Evolutionary conservation across 2,329 filamentous ascomycete genomes (phyloP), one percentile per base, ranked within the genome.

Genomic region (Talaromyces amestolkiae): DNA sequence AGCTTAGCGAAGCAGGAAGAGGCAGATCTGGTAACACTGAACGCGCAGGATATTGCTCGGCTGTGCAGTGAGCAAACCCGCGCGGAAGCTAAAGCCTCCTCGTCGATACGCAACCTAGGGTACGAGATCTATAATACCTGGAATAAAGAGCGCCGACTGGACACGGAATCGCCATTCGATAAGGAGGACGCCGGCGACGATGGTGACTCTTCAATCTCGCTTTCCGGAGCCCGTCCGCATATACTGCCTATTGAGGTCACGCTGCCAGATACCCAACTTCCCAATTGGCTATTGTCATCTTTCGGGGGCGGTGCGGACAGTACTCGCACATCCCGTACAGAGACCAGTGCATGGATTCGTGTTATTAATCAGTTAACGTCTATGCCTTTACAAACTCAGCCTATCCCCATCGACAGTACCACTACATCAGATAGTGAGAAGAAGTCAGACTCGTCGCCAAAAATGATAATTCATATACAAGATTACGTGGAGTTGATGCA

Each of bases 401-500:
- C 61, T 65, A 37, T 2, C 66, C 27, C 68, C 6, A 49, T 58
- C 9, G 67, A 67, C 47, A 65, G 66, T 56, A 39, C 67, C 33
- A 24, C 60, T 17, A 62, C 62, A 22, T 65, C 64, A 47, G 59
- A 51, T 9, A 59, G 64, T 37, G 60, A 53, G 41, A 68, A 69
- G 9, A 61, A 65, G 35, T 70, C 69, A 24, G 68, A 68, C 5
- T 33, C 33, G 33, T 67, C 63, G 62, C 70, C 73, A 71, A 73
- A 82, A 27, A 83, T 93, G 8, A 88, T 98, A 65, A 82, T 96
- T 45, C 92, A 92, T 70, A 80, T 97, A 13, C 87, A 91, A 73
- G 92, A 98, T 74, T 91, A 92, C 72, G 87, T 91, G 62, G 91
- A 96, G 68, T 82, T 99, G 9, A 87, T 85, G 70, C 85, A 86